A percentile compares a stretch with the other conserved stretches of the same genome.
phyloP scores from a whole-genome alignment of 169 alveolate species.

The Theileria annulata region DNA sequence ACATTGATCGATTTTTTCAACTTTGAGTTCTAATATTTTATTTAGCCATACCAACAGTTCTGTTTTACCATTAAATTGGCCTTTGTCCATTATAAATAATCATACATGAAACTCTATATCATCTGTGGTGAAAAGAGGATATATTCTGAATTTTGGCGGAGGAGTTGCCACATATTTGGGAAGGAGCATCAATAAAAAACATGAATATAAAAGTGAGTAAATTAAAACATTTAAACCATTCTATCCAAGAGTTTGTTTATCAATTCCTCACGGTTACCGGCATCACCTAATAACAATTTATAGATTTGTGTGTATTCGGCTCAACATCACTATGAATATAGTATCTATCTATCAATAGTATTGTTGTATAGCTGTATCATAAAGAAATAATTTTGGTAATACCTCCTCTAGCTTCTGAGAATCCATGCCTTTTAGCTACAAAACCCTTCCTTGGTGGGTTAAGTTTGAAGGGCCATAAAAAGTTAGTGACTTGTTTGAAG shows the following conservation, averaged over 20 bases:
- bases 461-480: conserved; percentile 99
- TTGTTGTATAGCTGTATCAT: conserved; percentile 72
- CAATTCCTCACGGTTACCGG: conserved; percentile 86
- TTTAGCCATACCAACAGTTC: conserved; percentile 91
- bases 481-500: conserved; percentile 97
- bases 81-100: conserved; percentile 81
- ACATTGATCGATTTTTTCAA: conserved; percentile 92
- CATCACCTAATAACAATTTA: conserved; percentile 65
- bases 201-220: background rate
- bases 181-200: background rate
- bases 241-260: conserved; percentile 79
- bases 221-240: conserved; percentile 68
- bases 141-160: background rate
- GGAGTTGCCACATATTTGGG: conserved; percentile 2
- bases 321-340: background rate
- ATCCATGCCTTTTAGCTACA: conserved; percentile 95
- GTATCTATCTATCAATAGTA: background rate
- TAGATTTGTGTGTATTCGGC: background rate
- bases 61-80: conserved; percentile 84
- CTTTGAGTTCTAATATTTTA: conserved; percentile 76
- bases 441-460: conserved; percentile 97
- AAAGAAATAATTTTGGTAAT: conserved; percentile 87
- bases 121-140: background rate
- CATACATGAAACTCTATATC: background rate
- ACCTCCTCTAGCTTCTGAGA: conserved; percentile 95